Evolutionary conservation across 2,329 filamentous ascomycete genomes (phyloP).

Genomic region (Chaetomiaceae sp.): DNA sequence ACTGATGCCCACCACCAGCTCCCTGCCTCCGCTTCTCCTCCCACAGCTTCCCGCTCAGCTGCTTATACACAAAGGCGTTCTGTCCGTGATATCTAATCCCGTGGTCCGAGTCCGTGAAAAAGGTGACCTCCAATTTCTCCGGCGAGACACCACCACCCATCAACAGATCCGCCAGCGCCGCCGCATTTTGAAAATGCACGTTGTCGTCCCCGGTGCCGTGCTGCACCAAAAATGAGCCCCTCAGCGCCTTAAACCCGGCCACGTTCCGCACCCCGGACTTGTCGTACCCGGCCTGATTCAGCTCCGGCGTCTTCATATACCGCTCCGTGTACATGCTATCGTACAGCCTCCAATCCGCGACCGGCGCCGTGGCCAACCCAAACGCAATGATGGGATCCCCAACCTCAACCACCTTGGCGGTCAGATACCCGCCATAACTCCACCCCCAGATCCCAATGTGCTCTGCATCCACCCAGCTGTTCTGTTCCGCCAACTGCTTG

Average conservation of each 20-base stretch:
- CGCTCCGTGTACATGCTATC: constrained; percentile 68
- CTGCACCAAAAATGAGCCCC: constrained; percentile 57
- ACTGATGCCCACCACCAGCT: constrained; percentile 28
- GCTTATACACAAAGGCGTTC: constrained; percentile 55
- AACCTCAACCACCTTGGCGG: constrained; percentile 61
- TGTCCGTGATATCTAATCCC: constrained; percentile 55
- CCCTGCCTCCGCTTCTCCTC: constrained; percentile 53
- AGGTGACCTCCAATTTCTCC: constrained; percentile 58
- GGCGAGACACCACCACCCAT: constrained; percentile 56
- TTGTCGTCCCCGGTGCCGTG: constrained; percentile 69
- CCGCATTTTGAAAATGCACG: constrained; percentile 65
- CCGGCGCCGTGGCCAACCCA: constrained; percentile 60
- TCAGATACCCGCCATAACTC: constrained; percentile 65
- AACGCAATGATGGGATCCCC: constrained; percentile 58
- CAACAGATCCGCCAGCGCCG: constrained; percentile 57
- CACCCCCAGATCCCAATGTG: constrained; percentile 66
- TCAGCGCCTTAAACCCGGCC: constrained; percentile 58
- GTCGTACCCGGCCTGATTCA: constrained; percentile 58
- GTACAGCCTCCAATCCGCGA: constrained; percentile 67
- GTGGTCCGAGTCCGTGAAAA: constrained; percentile 64
- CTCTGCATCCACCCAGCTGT: constrained; percentile 51
- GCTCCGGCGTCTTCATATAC: constrained; percentile 61
- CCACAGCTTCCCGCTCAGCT: constrained; percentile 54
- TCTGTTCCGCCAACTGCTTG: constrained; percentile 45
- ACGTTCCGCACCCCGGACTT: constrained; percentile 54